These are phyloP conservation scores for Talaromyces islandicus DNA, from an alignment of 2,329 filamentous ascomycete genomes.

Conservation along the genomic window DNA sequence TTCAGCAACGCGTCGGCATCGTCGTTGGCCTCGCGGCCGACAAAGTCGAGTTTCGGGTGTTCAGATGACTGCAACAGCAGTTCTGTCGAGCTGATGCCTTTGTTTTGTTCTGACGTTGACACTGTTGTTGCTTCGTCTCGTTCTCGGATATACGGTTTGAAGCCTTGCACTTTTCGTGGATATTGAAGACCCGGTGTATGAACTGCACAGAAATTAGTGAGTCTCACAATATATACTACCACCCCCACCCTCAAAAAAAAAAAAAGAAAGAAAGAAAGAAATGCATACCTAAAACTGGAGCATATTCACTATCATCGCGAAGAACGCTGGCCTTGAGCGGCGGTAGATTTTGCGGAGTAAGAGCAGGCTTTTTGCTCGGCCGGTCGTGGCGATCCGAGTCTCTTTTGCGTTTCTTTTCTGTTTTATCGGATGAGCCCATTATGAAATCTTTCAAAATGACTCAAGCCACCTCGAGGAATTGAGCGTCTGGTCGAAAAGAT, in stretches of 20 bases:
- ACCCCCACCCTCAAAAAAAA: background rate
- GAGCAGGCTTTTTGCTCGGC: slow-evolving; percentile 45
- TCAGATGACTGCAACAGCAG: slow-evolving; percentile 56
- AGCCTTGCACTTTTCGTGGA: slow-evolving; percentile 22
- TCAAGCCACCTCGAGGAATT: too few species aligned
- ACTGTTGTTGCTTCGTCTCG: slow-evolving; percentile 38
- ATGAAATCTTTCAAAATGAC: background rate
- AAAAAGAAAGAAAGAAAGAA: too few species aligned
- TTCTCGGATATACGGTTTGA: slow-evolving; percentile 42
- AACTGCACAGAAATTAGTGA: slow-evolving; percentile 21
- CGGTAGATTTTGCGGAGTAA: slow-evolving; percentile 29
- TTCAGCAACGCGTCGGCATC: slow-evolving; percentile 48
- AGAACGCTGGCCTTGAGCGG: slow-evolving; percentile 42
- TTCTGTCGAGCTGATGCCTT: slow-evolving; percentile 38
- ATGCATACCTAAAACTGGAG: slow-evolving; percentile 48
- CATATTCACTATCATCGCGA: slow-evolving; percentile 42
- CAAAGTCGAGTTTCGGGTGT: slow-evolving; percentile 56
- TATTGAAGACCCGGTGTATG: slow-evolving; percentile 29
- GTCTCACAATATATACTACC: too few species aligned
- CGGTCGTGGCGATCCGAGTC: slow-evolving; percentile 37
- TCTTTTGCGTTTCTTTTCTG: slow-evolving; percentile 49
- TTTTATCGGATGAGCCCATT: slow-evolving; percentile 11
- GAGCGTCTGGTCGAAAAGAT: too few species aligned
- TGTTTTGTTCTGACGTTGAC: slow-evolving; percentile 24
- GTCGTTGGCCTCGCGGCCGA: slow-evolving; percentile 46